Evolutionary conservation across 257 asterid species (phyloP), one percentile per base, ranked within the genome.

Genomic region (Lantana camara): DNA sequence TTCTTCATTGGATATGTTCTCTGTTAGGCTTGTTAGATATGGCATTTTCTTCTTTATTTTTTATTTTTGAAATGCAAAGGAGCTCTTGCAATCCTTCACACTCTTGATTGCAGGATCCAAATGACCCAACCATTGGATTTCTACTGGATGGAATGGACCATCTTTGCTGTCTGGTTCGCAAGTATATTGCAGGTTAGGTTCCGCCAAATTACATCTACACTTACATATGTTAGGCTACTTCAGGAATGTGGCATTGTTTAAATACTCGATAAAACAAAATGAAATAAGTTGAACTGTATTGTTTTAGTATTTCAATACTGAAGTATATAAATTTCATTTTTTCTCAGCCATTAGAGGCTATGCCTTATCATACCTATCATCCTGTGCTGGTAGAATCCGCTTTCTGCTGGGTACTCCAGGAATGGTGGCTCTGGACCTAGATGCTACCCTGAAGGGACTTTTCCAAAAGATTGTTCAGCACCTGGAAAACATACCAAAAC

Each of bases 351-450:
- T 94, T 79, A 81, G 96, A 82, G 99, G 99, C 73, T 90, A 94
- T 67, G 99, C 99, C 34, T 86, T 90, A 65, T 94, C 97, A 49
- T 88, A 88, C 80, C 91, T 94, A 60, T 87, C 96, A 70, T 87
- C 97, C 60, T 90, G 96, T 77, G 97, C 96, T 73, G 92, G 97
- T 73, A 83, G 99, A 88, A 86, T 94, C 76, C 91, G 97, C 57
- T 90, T 94, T 89, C 82, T 94, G 74, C 87, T 94, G 83, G 90
- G 95, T 47, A 90, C 97, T 34, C 99, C 99, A 6, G 99, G 99
- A 74, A 94, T 94, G 99, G 92, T 94, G 69, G 99, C 99, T 73
- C 99, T 94, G 69, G 97, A 94, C 76, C 78, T 94, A 49, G 99
- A 94, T 81, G 72, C 95, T 38, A 81, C 84, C 68, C 73, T 94